Percentiles rank a stretch among this genome's conserved stretches.
These are phyloP conservation scores for Cotoneaster glaucophyllus DNA, from an alignment of 306 rosid genomes.

Conservation along the genomic window DNA sequence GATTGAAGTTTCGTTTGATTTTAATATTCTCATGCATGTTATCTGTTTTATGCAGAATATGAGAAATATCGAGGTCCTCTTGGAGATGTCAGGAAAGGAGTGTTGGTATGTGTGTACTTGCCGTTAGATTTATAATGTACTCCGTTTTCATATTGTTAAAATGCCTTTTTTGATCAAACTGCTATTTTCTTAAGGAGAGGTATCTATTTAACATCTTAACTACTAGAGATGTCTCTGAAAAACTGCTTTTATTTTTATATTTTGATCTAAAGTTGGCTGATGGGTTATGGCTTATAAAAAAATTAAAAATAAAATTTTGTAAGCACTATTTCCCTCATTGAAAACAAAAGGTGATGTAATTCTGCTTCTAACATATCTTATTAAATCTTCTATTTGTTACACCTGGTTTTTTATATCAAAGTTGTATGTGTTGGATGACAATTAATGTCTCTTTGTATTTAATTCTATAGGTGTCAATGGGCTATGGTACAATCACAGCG, in stretches of 20 bases:
- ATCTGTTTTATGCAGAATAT: constrained; percentile 48
- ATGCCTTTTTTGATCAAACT: not conserved
- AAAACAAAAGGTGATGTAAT: not conserved
- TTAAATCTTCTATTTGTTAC: not conserved
- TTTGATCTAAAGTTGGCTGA: not conserved
- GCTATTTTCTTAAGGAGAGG: not conserved
- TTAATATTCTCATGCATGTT: not conserved
- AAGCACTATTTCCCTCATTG: not conserved
- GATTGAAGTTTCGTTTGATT: not conserved
- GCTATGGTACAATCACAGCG: constrained; percentile 70
- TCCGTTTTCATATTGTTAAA: not conserved
- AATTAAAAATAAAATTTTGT: not conserved
- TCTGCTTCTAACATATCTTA: not conserved
- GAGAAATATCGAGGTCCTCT: constrained; percentile 82
- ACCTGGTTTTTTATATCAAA: not conserved
- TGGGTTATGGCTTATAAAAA: not conserved
- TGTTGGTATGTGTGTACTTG: constrained; percentile 53
- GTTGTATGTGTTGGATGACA: not conserved
- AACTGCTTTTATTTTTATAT: not conserved
- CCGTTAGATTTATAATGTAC: constrained; percentile 11
- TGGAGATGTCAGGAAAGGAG: constrained; percentile 99
- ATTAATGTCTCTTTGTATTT: not conserved
- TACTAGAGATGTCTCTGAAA: not conserved
- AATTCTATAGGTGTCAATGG: constrained; percentile 77
- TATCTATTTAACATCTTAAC: not conserved